Conservation (phyloP, 805 yeast species). For the Kurtzmaniella fragi region DNA sequence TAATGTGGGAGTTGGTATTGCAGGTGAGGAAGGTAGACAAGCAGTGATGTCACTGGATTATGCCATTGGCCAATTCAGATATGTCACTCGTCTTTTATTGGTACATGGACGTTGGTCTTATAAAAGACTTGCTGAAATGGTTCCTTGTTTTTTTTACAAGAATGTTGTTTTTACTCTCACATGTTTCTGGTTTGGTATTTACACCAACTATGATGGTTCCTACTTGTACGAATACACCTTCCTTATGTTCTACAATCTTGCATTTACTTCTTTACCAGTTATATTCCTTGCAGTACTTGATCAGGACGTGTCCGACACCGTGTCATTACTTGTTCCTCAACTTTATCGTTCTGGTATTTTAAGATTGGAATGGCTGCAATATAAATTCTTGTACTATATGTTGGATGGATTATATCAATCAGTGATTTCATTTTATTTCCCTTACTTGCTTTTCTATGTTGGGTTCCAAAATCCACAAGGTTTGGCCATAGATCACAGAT, state of each 20-base stretch:
- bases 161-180: constrained; percentile 70
- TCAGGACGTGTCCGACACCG: constrained; percentile 67
- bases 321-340: constrained; percentile 65
- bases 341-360: constrained; percentile 64
- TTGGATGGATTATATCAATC: constrained; percentile 71
- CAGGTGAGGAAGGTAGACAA: constrained; percentile 83
- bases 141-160: constrained; percentile 74
- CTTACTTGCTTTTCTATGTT: constrained; percentile 50
- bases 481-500: constrained; percentile 56
- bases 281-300: constrained; percentile 68
- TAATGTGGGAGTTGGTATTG: constrained; percentile 80
- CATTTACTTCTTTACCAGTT: constrained; percentile 76
- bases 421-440: constrained; percentile 61
- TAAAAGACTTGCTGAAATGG: constrained; percentile 68
- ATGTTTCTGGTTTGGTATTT: constrained; percentile 73
- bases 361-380: constrained; percentile 57
- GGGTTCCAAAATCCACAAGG: constrained; percentile 48
- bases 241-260: constrained; percentile 73
- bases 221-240: constrained; percentile 74
- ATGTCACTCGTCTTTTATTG: constrained; percentile 54
- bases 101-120: constrained; percentile 88
- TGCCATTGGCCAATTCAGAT: constrained; percentile 77
- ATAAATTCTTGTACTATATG: constrained; percentile 58
- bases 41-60: constrained; percentile 86
- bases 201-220: constrained; percentile 66